Base-by-base conservation (phyloP, 495 filamentous ascomycete genomes). In the Cairneyella variabilis region DNA sequence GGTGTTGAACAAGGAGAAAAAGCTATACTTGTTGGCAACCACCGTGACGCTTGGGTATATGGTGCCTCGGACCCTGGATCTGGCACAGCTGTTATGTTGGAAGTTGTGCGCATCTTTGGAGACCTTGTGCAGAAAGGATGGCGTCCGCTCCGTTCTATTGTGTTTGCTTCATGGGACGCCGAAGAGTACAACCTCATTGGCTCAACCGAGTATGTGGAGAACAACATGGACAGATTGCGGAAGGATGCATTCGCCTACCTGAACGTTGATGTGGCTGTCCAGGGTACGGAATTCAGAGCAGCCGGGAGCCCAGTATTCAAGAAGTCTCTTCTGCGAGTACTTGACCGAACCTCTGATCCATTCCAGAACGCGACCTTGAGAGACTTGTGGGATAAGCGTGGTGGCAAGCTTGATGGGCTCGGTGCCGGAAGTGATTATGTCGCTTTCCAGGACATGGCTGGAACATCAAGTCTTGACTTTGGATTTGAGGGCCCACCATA, bases 141-240 rank as follows among this genome's bases (percentile, higher is more conserved):
- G 93, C 78, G 88, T 20, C 93, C 93, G n/a, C 76, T 90, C 10
- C 85, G 93, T 18, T 91, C 89, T 14, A 95, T 98, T 61, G 84
- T 91, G 62, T 98, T 98, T 66, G 87, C 88, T 54, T 95, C 88
- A 34, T 98, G 95, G 93, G 93, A 98, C 65, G 93, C 76, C 25
- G 85, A 85, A 60, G 90, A 91, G 66, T 97, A 96, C 69, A 97
- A 97, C 66, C 67, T 92, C 28, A 90, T 97, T 48, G 93, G 93
- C 12, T 93, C 89, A 9, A 97, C 95, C 18, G 95, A 98, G 65
- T 90, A 89, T 59, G 92, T 97, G 32, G 93, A 98, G 71, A 88
- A 95, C 38, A 87, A 95, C 54, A 73, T 95, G 0, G 84, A 90
- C 0, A 80, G 78, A 72, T 77, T 97, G 8, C 83, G 81, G 28